Evolutionary conservation across 1,139 yeast genomes (phyloP), one percentile per base, ranked within the genome.

Genomic region (Suhomyces maxii): DNA sequence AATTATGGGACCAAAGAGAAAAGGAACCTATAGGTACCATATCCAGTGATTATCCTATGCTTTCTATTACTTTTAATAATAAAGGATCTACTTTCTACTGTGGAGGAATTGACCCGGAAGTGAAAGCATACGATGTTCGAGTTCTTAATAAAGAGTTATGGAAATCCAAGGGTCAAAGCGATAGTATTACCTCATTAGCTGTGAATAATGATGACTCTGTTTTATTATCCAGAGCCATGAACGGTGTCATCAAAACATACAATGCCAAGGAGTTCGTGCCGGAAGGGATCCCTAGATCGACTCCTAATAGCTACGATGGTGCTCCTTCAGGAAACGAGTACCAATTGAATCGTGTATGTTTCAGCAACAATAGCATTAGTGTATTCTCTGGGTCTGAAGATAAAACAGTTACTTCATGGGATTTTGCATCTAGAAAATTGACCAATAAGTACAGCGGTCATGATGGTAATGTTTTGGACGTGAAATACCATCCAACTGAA

Each of bases 91-190:
- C 65, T 7, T 54, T 86, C 3, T 87, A 73, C 53, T 69, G 80
- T 5, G 71, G 84, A 0, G 96, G 96, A 0, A 78, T 88, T 3
- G 93, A 87, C 49, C 85, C 89, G 1, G 64, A 71, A 0, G 73
- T 88, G 0, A 61, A 67, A 41, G 84, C 83, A 1, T 83, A 75
- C 65, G 93, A 86, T 55, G 47, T 77, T 31, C 64, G 84, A 52
- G 63, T 65, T 31, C 54, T 67, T 26, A 63, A 65, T 7, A 49
- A 56, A 10, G 72, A 79, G 0, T 41, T 75, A n/a, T 84, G 86
- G 80, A 59, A 57, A 14, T 69, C 76, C 39, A 65, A 60, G 9
- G 70, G 72, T 28, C 86, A 82, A 41, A 13, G 8, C 4, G 61
- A 64, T 9, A 67, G 84, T 1, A 76, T 85, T 11, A 81, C 90